Conservation (phyloP, 2,329 filamentous ascomycete genomes). For the Monosporascus sp. region DNA sequence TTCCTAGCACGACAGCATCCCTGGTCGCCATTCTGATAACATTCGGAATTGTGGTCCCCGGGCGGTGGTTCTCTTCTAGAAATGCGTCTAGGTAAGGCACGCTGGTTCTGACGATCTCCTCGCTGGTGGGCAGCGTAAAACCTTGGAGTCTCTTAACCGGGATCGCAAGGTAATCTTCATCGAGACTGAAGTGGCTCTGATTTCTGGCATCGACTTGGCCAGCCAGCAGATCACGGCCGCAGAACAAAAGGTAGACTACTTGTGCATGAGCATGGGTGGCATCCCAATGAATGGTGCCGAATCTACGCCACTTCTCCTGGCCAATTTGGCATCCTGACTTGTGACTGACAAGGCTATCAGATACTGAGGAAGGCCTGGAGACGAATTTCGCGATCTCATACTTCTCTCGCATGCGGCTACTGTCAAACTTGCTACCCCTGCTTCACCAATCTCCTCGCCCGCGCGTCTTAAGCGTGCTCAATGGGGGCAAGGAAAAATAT, state of each 20-base stretch:
- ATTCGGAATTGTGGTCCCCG: no score
- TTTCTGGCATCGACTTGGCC: constrained; percentile 17
- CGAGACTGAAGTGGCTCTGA: constrained; percentile 20
- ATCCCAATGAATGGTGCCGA: constrained; percentile 13
- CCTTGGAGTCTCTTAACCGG: constrained; percentile 8
- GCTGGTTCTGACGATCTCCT: no score
- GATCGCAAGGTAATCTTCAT: constrained; percentile 21
- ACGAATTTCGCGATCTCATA: constrained; percentile 23
- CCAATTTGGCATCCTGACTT: neutral
- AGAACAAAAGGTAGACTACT: constrained; percentile 19
- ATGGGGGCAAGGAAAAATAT: constrained; percentile 22
- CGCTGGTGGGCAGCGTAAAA: neutral
- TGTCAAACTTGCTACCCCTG: constrained; percentile 27
- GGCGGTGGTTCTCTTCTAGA: no score
- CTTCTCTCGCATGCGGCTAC: constrained; percentile 25
- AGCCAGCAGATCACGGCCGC: constrained; percentile 10
- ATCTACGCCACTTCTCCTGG: constrained; percentile 7
- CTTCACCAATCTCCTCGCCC: constrained; percentile 18
- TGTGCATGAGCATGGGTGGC: constrained; percentile 23
- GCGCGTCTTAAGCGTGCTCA: constrained; percentile 27
- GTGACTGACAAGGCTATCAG: constrained; percentile 5
- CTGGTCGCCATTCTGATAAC: no score
- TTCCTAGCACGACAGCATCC: no score
- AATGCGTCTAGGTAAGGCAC: no score
- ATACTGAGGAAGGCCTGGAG: constrained; percentile 29